These are phyloP conservation scores for Chlorella variabilis DNA, from an alignment of 163 green algal species.

Conservation along the genomic window DNA sequence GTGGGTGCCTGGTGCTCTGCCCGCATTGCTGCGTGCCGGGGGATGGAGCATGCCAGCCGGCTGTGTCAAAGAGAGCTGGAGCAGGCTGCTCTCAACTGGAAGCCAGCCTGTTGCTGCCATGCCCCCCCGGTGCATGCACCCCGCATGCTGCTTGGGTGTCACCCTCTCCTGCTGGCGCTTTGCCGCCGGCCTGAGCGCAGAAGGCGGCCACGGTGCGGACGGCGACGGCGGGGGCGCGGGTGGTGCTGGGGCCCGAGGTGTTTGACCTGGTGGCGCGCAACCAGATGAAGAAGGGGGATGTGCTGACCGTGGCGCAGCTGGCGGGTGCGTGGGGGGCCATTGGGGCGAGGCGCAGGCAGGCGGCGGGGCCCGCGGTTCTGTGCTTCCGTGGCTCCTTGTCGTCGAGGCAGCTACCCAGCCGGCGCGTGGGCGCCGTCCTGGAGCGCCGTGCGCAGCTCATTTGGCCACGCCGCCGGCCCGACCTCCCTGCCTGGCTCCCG, in stretches of 20 bases:
- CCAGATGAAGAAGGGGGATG: slow-evolving; percentile 52
- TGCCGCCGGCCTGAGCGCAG: too few relatives aligned
- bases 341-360: background rate
- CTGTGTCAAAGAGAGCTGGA: too few relatives aligned
- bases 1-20: background rate
- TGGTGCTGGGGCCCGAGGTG: slow-evolving; percentile 64
- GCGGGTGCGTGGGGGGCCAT: slow-evolving; percentile 26
- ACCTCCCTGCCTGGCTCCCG: background rate
- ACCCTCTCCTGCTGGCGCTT: background rate
- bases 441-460: background rate
- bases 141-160: background rate
- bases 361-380: too few relatives aligned
- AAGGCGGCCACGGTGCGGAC: slow-evolving; percentile 62
- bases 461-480: background rate
- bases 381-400: too few relatives aligned
- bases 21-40: background rate
- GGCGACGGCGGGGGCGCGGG: slow-evolving; percentile 65
- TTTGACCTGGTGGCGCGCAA: slow-evolving; percentile 66
- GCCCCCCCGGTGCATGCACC: background rate
- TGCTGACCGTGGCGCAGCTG: slow-evolving; percentile 49
- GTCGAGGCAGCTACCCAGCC: too few relatives aligned
- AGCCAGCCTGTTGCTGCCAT: too few relatives aligned
- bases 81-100: too few relatives aligned
- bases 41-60: too few relatives aligned
- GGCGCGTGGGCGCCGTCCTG: too few relatives aligned